Conservation (phyloP, 805 yeast species). For the Teunomyces atbi region DNA sequence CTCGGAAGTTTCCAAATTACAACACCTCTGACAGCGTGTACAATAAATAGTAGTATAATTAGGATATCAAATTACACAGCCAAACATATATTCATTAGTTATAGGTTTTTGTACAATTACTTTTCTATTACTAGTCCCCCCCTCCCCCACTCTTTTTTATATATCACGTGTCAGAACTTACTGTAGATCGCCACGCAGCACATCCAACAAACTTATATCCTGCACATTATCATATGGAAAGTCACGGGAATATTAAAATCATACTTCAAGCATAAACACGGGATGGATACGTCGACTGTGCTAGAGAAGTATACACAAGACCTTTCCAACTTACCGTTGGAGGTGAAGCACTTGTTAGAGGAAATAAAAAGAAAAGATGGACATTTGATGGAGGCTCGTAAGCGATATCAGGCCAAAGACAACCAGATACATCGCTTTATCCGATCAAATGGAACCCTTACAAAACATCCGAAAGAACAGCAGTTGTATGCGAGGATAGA, state of each 20-base stretch:
- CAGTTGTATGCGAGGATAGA: constrained; percentile 62
- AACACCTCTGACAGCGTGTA: too few species aligned
- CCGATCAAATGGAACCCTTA: constrained; percentile 75
- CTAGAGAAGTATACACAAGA: constrained; percentile 52
- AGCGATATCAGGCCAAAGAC: constrained; percentile 68
- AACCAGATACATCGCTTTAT: constrained; percentile 79
- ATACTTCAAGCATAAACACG: not conserved
- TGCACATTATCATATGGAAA: not conserved
- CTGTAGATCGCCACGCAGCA: too few species aligned
- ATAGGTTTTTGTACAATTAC: too few species aligned
- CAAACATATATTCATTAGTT: too few species aligned
- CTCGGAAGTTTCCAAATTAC: too few species aligned
- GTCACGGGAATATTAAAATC: not conserved
- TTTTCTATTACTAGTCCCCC: too few species aligned
- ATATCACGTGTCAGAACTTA: too few species aligned
- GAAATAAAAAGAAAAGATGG: constrained; percentile 74
- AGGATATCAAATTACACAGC: too few species aligned
- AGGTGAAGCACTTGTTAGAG: constrained; percentile 72
- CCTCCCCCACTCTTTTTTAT: too few species aligned
- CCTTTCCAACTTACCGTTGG: constrained; percentile 83
- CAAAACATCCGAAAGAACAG: constrained; percentile 79
- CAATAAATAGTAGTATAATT: too few species aligned
- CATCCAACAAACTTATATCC: too few species aligned
- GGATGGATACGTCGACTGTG: constrained; percentile 86
- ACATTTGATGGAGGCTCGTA: constrained; percentile 62